Base-by-base conservation (phyloP, 2,329 filamentous ascomycete species). In the Plectosphaerella plurivora region DNA sequence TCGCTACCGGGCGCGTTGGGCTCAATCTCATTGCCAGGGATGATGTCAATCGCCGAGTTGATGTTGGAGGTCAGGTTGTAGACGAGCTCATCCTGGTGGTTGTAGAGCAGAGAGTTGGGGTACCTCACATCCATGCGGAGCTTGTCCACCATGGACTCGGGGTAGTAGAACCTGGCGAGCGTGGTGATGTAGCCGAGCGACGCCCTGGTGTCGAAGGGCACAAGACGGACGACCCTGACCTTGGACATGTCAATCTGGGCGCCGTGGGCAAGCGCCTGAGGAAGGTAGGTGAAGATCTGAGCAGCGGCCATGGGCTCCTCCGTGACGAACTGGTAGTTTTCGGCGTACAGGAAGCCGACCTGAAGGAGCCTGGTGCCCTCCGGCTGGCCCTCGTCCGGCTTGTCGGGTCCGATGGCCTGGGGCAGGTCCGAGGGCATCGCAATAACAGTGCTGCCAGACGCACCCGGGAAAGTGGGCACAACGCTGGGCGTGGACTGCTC, bases 261-360 rank as follows among this genome's bases (percentile, higher is more conserved):
- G 44, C 82, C 87, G 57, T 86, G 81, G 2, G 81, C 74, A 48
- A 96, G 77, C 58, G 89, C 90, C 50, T 76, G 61, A 0, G 91
- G 91, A 4, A 97, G 75, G 58, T 83, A 88, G 50, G 82, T 73
- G 74, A 97, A 96, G 63, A 99, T 89, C 70, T 97, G 93, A 39
- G 83, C 83, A 5, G 90, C 88, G 16, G 91, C 88, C 57, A 86
- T 78, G 14, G 83, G 77, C 56, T 87, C 84, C 20, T 74, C 75
- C 11, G 87, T 85, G 25, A 97, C 88, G 65, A 95, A 96, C 9
- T 81, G 73, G 68, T 94, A 99, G 73, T 95, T 93, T 60, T 96
- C 79, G 1, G 82, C 81, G 63, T 84, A 87, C 50, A 83, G 75
- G 78, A 97, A 97, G 35, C 89, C 94, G 57, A 97, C 79, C 66